phyloP scores from a whole-genome alignment of 208 protist genomes.

The Crithidia thermophila region DNA sequence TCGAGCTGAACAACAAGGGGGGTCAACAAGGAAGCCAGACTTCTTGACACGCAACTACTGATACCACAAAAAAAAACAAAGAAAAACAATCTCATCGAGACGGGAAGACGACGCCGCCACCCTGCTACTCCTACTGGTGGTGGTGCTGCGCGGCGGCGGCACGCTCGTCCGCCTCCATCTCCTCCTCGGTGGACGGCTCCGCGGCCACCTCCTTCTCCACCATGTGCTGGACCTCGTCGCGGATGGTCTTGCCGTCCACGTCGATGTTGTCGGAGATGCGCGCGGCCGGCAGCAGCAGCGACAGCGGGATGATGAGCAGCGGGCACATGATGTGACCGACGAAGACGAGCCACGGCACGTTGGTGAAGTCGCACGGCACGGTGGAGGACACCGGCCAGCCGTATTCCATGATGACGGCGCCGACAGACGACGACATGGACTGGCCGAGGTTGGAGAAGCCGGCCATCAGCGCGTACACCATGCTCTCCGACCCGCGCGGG shows the following conservation, averaged over 20 bases:
- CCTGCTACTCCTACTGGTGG: too few relatives aligned
- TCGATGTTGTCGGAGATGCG: constrained; percentile 63
- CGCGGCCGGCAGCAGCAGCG: constrained; percentile 56
- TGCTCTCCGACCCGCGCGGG: constrained; percentile 73
- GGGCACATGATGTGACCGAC: constrained; percentile 56
- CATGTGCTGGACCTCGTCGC: constrained; percentile 16
- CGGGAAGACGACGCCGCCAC: too few relatives aligned
- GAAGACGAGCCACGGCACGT: constrained; percentile 59
- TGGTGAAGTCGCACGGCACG: constrained; percentile 66
- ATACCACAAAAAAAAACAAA: too few relatives aligned
- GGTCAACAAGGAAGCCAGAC: too few relatives aligned
- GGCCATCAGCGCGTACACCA: constrained; percentile 77
- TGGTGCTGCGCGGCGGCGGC: too few relatives aligned
- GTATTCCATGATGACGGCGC: constrained; percentile 54
- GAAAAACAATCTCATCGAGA: too few relatives aligned
- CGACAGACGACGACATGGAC: constrained; percentile 40
- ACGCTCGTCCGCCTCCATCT: too few relatives aligned
- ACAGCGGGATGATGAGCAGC: constrained; percentile 61
- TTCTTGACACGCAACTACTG: too few relatives aligned
- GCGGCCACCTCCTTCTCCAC: neutral
- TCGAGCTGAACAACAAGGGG: too few relatives aligned
- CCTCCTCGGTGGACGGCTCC: too few relatives aligned
- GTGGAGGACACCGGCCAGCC: constrained; percentile 46
- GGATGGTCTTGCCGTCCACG: constrained; percentile 42
- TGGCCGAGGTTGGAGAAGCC: constrained; percentile 78